These are phyloP conservation scores for Mrakiaceae sp. DNA, from an alignment of 1,284 basidiomycete species.

Conservation along the genomic window DNA sequence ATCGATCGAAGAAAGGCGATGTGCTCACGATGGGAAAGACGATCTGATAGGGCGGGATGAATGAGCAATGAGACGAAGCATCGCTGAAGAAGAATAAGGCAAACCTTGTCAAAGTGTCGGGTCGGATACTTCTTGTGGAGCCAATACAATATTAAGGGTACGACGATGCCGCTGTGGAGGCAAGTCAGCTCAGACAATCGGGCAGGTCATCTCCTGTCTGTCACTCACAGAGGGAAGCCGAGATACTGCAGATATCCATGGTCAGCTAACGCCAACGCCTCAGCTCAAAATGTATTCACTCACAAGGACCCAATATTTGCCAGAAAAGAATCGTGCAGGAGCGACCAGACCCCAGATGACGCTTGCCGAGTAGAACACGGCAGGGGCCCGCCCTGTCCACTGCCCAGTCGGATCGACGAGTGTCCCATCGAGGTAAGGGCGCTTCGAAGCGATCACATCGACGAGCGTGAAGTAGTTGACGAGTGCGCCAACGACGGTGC, in stretches of 20 bases:
- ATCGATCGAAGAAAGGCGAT: too few relatives aligned
- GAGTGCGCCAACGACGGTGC: slow-evolving; percentile 26
- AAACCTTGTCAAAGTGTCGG: slow-evolving; percentile 30
- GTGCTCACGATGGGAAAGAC: slow-evolving; percentile 36
- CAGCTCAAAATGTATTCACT: neutral
- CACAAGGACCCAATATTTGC: slow-evolving; percentile 34
- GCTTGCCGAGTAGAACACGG: slow-evolving; percentile 36
- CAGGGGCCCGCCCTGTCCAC: slow-evolving; percentile 34
- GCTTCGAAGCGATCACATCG: slow-evolving; percentile 31
- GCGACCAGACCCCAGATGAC: slow-evolving; percentile 32
- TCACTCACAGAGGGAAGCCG: slow-evolving; percentile 31
- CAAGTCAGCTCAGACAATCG: slow-evolving; percentile 17
- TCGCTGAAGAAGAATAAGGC: neutral
- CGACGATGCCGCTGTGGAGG: slow-evolving; percentile 26
- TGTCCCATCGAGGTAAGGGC: slow-evolving; percentile 32
- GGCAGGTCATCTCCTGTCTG: neutral
- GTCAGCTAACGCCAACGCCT: neutral
- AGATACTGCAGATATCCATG: slow-evolving; percentile 22
- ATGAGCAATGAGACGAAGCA: neutral
- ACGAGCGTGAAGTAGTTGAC: slow-evolving; percentile 31
- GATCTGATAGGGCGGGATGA: slow-evolving; percentile 22
- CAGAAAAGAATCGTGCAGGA: slow-evolving; percentile 38
- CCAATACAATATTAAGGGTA: slow-evolving; percentile 35
- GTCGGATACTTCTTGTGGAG: slow-evolving; percentile 36
- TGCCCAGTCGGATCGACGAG: slow-evolving; percentile 35